phyloP scores from a whole-genome alignment of 495 filamentous ascomycete species.

The Annulohypoxylon stygium region DNA sequence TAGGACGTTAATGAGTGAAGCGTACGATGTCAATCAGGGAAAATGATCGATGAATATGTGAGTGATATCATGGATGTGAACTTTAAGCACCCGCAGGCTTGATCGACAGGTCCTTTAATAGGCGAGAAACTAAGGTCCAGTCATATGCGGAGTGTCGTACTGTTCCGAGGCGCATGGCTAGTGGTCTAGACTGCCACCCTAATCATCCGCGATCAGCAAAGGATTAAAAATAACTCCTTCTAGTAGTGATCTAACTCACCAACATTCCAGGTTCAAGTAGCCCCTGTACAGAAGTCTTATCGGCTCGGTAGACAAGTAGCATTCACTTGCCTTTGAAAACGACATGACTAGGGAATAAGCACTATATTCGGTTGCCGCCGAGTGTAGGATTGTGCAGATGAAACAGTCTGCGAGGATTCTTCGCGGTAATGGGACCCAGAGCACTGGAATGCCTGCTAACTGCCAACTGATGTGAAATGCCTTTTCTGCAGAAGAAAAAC shows the following conservation, averaged over 20 bases:
- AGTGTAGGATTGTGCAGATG: not conserved
- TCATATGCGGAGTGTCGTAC: constrained; percentile 3
- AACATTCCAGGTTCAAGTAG: not conserved
- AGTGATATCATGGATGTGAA: not conserved
- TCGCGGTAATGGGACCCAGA: not conserved
- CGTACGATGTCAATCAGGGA: not conserved
- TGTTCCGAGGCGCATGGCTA: not conserved
- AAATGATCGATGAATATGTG: not conserved
- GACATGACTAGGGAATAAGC: not conserved
- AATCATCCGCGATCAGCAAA: not conserved
- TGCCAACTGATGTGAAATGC: not conserved
- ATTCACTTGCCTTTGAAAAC: not conserved
- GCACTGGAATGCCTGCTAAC: not conserved
- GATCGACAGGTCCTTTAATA: not conserved
- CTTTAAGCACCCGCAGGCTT: not conserved
- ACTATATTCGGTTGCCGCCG: constrained; percentile 1
- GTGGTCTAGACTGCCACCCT: not conserved
- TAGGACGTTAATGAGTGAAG: not conserved
- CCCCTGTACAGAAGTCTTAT: not conserved
- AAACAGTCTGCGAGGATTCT: not conserved
- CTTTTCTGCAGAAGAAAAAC: not conserved
- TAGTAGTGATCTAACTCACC: not conserved
- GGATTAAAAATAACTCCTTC: not conserved
- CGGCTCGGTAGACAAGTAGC: not conserved
- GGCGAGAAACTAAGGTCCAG: not conserved